phyloP scores from a whole-genome alignment of 805 yeast genomes.

The Jamesozyma rosinii region DNA sequence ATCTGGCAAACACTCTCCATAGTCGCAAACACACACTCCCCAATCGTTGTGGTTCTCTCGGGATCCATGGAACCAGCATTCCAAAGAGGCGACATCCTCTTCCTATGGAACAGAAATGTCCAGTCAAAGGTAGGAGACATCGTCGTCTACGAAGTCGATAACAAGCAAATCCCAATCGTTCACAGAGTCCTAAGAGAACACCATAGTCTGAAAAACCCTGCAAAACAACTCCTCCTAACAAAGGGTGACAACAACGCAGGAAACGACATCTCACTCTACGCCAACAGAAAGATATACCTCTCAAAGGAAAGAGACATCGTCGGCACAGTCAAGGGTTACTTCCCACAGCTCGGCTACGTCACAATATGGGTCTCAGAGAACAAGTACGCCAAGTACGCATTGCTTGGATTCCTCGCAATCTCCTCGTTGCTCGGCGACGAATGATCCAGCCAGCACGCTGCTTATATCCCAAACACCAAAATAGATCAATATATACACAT shows the following conservation, averaged over 20 bases:
- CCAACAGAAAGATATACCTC: conserved; percentile 64
- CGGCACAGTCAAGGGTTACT: conserved; percentile 86
- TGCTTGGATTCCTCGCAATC: conserved; percentile 66
- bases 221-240: conserved; percentile 66
- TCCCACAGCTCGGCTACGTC: conserved; percentile 83
- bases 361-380: conserved; percentile 89
- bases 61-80: conserved; percentile 99
- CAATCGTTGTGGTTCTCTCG: conserved; percentile 90
- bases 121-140: conserved; percentile 75
- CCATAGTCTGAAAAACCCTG: conserved; percentile 26
- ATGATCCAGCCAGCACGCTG: too few relatives aligned
- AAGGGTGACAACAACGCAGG: conserved; percentile 95
- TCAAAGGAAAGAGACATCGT: conserved; percentile 69
- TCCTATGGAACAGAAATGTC: conserved; percentile 77
- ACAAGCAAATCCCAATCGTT: conserved; percentile 85
- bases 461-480: too few relatives aligned
- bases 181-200: conserved; percentile 91
- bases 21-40: conserved; percentile 75
- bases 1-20: conserved; percentile 80
- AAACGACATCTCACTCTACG: conserved; percentile 82
- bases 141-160: conserved; percentile 80
- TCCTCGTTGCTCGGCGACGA: conserved; percentile 57
- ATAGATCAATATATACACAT: too few relatives aligned
- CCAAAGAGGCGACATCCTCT: conserved; percentile 90
- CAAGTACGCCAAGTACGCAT: conserved; percentile 65